These are phyloP conservation scores for Rhizomucor pusillus DNA, from an alignment of 371 early-diverging fungal species.

Conservation along the genomic window DNA sequence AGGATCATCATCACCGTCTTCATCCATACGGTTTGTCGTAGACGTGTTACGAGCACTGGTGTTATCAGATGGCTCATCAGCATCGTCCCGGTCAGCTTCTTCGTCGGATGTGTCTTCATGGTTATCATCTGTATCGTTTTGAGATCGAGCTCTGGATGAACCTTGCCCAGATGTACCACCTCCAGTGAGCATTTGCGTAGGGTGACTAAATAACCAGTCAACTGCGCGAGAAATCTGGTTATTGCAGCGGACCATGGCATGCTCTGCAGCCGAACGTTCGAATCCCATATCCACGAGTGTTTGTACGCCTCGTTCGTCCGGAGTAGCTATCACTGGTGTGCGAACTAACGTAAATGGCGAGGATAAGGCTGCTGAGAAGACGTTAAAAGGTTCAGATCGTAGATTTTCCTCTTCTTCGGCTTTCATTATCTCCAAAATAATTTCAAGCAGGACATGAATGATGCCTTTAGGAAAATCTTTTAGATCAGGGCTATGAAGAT, in stretches of 20 bases:
- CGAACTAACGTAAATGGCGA: constrained; percentile 40
- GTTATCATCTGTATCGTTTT: background rate
- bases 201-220: constrained; percentile 87
- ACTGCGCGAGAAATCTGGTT: constrained; percentile 87
- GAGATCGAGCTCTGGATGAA: constrained; percentile 3
- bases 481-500: constrained; percentile 40
- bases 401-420: constrained; percentile 61
- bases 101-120: constrained; percentile 4
- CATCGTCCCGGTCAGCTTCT: constrained; percentile 5
- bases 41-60: constrained; percentile 23
- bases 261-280: constrained; percentile 75
- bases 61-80: constrained; percentile 14
- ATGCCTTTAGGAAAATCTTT: constrained; percentile 45
- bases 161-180: constrained; percentile 2
- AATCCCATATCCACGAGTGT: constrained; percentile 91
- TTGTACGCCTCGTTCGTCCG: constrained; percentile 64
- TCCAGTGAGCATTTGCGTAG: constrained; percentile 38
- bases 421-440: constrained; percentile 67
- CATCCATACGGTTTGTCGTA: constrained; percentile 11
- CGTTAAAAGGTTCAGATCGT: constrained; percentile 20
- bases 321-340: constrained; percentile 28
- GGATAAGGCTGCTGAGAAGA: constrained; percentile 6
- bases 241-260: constrained; percentile 73
- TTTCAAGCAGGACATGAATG: constrained; percentile 52
- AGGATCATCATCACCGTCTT: constrained; percentile 8